Evolutionary conservation across 441 rosid genomes (phyloP).

Genomic region (Euphorbia celastroides): DNA sequence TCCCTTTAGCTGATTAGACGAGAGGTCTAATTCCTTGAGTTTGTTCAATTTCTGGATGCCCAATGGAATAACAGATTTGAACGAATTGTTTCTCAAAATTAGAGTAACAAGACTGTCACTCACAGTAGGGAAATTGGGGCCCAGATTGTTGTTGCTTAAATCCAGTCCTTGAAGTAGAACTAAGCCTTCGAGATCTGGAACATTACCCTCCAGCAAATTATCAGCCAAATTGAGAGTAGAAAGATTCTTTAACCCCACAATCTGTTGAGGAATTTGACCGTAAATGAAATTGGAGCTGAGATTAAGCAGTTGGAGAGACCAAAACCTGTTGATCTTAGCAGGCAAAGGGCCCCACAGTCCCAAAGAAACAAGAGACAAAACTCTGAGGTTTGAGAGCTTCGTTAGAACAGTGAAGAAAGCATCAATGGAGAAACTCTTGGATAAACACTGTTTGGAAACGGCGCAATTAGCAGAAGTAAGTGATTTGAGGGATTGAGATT

Average conservation of each 20-base stretch:
- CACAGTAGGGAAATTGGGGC: slow-evolving; percentile 60
- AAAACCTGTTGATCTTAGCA: slow-evolving; percentile 41
- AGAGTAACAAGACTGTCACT: slow-evolving; percentile 38
- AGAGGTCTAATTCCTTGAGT: slow-evolving; percentile 59
- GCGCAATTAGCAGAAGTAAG: slow-evolving; percentile 17
- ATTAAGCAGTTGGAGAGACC: slow-evolving; percentile 51
- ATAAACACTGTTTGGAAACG: slow-evolving; percentile 34
- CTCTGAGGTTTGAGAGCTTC: slow-evolving; percentile 53
- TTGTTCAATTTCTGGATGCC: slow-evolving; percentile 33
- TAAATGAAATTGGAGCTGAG: slow-evolving; percentile 72
- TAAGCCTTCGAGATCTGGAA: slow-evolving; percentile 52
- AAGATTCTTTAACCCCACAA: slow-evolving; percentile 46
- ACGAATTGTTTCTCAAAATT: slow-evolving; percentile 50
- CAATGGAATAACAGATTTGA: slow-evolving; percentile 55
- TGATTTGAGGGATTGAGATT: slow-evolving; percentile 19
- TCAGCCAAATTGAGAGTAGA: slow-evolving; percentile 48
- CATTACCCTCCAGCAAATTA: slow-evolving; percentile 58
- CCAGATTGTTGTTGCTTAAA: slow-evolving; percentile 51
- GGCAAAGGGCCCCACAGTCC: slow-evolving; percentile 82
- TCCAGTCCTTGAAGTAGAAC: slow-evolving; percentile 43
- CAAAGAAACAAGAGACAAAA: slow-evolving; percentile 57
- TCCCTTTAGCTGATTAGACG: slow-evolving; percentile 51
- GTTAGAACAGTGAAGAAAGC: slow-evolving; percentile 66
- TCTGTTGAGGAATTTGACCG: slow-evolving; percentile 49
- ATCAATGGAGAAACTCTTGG: slow-evolving; percentile 52